A percentile compares a stretch with the other conserved stretches of the same genome.
Evolutionary conservation across 768 basidiomycete genomes (phyloP).

Genomic region (Hericium alpestre): DNA sequence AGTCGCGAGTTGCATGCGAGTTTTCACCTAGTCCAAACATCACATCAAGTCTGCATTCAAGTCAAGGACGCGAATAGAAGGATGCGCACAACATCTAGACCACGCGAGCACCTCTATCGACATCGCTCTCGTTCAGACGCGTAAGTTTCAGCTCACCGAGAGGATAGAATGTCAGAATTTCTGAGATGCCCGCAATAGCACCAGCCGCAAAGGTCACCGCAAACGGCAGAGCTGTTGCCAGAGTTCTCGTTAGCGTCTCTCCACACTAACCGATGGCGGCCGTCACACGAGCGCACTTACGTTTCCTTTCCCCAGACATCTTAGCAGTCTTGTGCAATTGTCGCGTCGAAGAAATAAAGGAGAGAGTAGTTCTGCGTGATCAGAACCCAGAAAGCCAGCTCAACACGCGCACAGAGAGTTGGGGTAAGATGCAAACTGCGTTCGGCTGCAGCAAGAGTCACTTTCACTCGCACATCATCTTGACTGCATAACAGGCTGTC

Average conservation of each 20-base stretch:
- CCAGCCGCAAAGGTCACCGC: conserved; percentile 87
- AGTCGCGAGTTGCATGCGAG: conserved; percentile 93
- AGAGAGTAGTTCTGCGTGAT: no score
- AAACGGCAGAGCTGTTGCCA: conserved; percentile 64
- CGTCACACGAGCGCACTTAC: conserved; percentile 1
- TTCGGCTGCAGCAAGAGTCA: background rate
- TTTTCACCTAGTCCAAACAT: conserved; percentile 65
- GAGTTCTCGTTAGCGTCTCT: background rate
- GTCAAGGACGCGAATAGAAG: background rate
- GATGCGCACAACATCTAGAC: conserved; percentile 73
- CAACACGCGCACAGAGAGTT: no score
- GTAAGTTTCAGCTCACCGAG: conserved; percentile 46
- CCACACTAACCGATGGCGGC: background rate
- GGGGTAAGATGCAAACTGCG: no score
- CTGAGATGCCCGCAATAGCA: conserved; percentile 87
- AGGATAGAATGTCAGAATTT: conserved; percentile 80
- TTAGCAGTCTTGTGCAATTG: background rate
- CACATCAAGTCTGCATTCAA: background rate
- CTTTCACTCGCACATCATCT: background rate
- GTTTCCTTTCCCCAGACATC: background rate
- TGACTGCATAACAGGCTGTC: background rate
- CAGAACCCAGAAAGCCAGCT: no score
- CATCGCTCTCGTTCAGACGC: conserved; percentile 1
- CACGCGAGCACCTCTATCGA: background rate
- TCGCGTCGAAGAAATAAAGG: background rate